Evolutionary conservation across 305 asterid genomes (phyloP).

Genomic region (Rubia balearica): DNA sequence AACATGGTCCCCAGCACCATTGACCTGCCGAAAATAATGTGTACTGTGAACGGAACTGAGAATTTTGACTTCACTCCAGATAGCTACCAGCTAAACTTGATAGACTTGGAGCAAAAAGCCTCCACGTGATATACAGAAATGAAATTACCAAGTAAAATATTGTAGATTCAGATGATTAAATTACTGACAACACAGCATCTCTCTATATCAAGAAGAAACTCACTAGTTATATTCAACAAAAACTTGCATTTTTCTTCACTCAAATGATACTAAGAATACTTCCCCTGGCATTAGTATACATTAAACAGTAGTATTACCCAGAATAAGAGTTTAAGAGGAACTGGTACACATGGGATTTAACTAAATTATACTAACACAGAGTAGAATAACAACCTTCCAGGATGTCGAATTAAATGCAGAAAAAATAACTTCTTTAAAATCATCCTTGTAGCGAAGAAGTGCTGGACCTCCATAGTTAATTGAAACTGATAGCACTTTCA

Average conservation of each 20-base stretch:
- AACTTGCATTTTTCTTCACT: background rate
- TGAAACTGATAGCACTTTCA: constrained; percentile 90
- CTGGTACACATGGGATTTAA: background rate
- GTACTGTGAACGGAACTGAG: background rate
- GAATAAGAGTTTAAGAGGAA: constrained; percentile 3
- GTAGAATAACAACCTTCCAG: constrained; percentile 70
- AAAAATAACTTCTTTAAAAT: constrained; percentile 72
- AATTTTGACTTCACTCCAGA: background rate
- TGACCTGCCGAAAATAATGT: constrained; percentile 56
- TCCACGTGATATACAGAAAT: background rate
- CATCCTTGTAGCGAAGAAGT: constrained; percentile 62
- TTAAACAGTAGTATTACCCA: background rate
- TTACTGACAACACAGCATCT: background rate
- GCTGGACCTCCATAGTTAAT: constrained; percentile 93
- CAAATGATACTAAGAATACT: background rate
- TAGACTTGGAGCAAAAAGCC: background rate
- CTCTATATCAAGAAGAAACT: constrained; percentile 3
- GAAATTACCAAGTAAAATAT: background rate
- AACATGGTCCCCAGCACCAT: constrained; percentile 95
- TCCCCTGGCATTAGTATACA: background rate
- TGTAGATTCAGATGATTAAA: background rate
- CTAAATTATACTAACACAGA: background rate
- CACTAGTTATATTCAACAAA: background rate
- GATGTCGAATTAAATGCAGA: constrained; percentile 93
- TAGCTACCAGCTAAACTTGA: constrained; percentile 3